These are phyloP conservation scores for Colletotrichum tabaci DNA, from an alignment of 2,329 filamentous ascomycete genomes.

Conservation along the genomic window DNA sequence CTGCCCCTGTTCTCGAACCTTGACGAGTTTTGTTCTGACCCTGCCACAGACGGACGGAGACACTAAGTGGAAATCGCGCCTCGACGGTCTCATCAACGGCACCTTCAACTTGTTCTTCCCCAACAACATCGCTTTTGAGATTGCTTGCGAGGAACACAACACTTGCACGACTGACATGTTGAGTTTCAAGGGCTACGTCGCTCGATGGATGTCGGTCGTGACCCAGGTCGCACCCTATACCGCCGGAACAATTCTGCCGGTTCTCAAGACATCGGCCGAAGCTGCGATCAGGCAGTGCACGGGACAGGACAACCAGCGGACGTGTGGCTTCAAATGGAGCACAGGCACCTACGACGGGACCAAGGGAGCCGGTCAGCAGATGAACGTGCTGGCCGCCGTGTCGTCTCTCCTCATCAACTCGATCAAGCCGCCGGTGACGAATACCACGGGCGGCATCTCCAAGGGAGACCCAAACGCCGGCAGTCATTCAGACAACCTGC, in stretches of 20 bases:
- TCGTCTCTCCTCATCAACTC: constrained; percentile 64
- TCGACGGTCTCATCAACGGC: constrained; percentile 57
- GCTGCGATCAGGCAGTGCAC: constrained; percentile 71
- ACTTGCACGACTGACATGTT: constrained; percentile 76
- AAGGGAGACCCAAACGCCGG: constrained; percentile 60
- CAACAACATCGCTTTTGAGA: constrained; percentile 71
- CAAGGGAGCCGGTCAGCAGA: constrained; percentile 72
- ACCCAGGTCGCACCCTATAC: constrained; percentile 70
- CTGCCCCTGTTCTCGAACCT: background rate
- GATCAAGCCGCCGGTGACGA: constrained; percentile 60
- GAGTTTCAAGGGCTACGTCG: constrained; percentile 74
- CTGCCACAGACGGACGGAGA: constrained; percentile 60
- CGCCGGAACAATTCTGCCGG: constrained; percentile 63
- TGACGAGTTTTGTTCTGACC: constrained; percentile 15
- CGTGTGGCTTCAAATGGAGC: constrained; percentile 71
- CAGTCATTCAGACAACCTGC: constrained; percentile 54
- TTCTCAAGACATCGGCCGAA: constrained; percentile 65
- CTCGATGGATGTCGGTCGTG: constrained; percentile 69
- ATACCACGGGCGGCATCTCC: constrained; percentile 65
- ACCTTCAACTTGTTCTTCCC: constrained; percentile 67
- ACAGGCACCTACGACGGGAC: constrained; percentile 66
- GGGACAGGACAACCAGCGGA: constrained; percentile 61
- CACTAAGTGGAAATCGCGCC: constrained; percentile 65
- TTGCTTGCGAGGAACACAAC: constrained; percentile 69
- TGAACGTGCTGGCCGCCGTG: constrained; percentile 71